Evolutionary conservation across 2,329 filamentous ascomycete species (phyloP).

Genomic region (Pestalotiopsis sp.): DNA sequence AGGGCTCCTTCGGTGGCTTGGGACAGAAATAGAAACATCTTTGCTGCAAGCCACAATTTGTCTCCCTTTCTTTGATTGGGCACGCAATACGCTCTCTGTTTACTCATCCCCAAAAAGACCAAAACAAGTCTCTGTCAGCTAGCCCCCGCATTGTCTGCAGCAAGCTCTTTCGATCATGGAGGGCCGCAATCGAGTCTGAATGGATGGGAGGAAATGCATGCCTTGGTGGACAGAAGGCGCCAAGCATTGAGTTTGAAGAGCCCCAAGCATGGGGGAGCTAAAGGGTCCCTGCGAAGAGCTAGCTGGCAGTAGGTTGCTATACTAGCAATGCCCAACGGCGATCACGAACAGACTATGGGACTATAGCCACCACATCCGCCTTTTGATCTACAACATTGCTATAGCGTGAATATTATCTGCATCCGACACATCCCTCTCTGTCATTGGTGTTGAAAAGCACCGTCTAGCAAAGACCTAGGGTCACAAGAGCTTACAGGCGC

Average conservation of each 20-base stretch:
- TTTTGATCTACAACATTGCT: not conserved
- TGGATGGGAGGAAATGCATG: not conserved
- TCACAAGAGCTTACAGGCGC: not conserved
- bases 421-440: too few species aligned
- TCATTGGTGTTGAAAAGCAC: not conserved
- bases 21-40: not conserved
- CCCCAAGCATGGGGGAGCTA: not conserved
- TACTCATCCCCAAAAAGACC: not conserved
- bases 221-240: not conserved
- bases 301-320: not conserved
- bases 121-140: not conserved
- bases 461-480: not conserved
- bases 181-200: not conserved
- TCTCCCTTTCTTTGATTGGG: not conserved
- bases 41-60: not conserved
- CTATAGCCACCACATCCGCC: not conserved
- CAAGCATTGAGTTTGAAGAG: not conserved
- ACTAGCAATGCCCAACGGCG: not conserved
- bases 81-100: not conserved
- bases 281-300: not conserved
- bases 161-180: not conserved
- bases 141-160: not conserved
- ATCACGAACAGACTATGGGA: not conserved
- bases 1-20: not conserved
- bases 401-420: too few species aligned